These are phyloP conservation scores for Aegilops tauschii DNA, from an alignment of 176 grass and related monocot genomes.

Conservation along the genomic window DNA sequence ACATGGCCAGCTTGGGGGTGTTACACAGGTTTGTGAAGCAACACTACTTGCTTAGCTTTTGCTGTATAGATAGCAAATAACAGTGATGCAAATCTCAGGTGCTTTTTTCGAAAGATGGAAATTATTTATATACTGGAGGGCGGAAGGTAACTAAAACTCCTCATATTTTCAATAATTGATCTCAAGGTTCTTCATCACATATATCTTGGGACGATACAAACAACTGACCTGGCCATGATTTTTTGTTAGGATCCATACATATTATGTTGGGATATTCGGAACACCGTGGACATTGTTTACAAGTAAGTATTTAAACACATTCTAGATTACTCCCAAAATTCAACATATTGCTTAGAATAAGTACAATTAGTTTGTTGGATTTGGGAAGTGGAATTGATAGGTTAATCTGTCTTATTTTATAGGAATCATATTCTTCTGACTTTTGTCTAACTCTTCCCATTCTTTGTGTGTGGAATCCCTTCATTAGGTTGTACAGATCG, in stretches of 20 bases:
- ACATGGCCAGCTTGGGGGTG: slow-evolving; percentile 83
- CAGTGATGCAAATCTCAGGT: slow-evolving; percentile 52
- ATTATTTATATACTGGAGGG: slow-evolving; percentile 92
- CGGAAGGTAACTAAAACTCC: slow-evolving; percentile 67
- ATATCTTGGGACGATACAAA: background rate
- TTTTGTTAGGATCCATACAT: slow-evolving; percentile 86
- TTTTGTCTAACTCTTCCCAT: background rate
- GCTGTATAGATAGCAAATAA: background rate
- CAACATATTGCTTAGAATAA: background rate
- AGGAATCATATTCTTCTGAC: background rate
- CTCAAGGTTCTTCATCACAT: slow-evolving; percentile 14
- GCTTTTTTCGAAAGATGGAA: slow-evolving; percentile 94
- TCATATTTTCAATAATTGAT: background rate
- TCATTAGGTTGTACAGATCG: slow-evolving; percentile 79
- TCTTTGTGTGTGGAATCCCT: background rate
- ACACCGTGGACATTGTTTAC: slow-evolving; percentile 85
- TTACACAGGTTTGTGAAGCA: slow-evolving; percentile 73
- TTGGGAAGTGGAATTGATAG: background rate
- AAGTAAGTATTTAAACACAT: slow-evolving; percentile 57
- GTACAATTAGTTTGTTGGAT: background rate
- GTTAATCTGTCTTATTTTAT: background rate
- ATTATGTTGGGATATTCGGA: slow-evolving; percentile 98
- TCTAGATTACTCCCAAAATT: background rate
- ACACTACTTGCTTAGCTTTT: background rate
- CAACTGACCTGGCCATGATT: slow-evolving; percentile 1